A percentile compares a stretch with the other conserved stretches of the same genome.
Conservation (phyloP, 2,329 filamentous ascomycete genomes). For the Chaetomiaceae sp. region DNA sequence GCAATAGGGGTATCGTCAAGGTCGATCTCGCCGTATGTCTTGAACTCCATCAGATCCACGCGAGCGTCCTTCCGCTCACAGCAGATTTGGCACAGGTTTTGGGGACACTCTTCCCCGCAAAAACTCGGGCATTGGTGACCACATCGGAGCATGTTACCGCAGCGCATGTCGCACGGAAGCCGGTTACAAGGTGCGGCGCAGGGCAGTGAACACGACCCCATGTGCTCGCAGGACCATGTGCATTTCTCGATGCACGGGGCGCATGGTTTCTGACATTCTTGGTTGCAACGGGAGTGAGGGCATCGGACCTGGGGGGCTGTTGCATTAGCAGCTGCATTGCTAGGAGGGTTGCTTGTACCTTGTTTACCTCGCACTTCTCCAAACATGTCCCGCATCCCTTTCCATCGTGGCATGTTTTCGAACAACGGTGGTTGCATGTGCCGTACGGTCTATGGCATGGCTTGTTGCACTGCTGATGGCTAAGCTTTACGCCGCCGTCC, state of each 20-base stretch:
- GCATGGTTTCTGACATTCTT: slow-evolving; percentile 20
- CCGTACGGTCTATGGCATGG: slow-evolving; percentile 47
- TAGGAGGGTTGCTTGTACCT: slow-evolving; percentile 30
- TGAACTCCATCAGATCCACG: slow-evolving; percentile 55
- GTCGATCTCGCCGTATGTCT: slow-evolving; percentile 53
- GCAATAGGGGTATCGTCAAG: slow-evolving; percentile 58
- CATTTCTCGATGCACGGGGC: slow-evolving; percentile 23
- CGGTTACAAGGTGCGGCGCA: slow-evolving; percentile 66
- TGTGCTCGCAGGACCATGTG: slow-evolving; percentile 22
- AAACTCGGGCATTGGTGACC: slow-evolving; percentile 60
- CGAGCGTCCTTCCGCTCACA: slow-evolving; percentile 35
- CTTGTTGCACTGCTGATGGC: slow-evolving; percentile 47
- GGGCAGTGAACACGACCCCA: slow-evolving; percentile 43
- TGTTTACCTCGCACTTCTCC: slow-evolving; percentile 52
- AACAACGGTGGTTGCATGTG: slow-evolving; percentile 56
- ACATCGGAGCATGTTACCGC: slow-evolving; percentile 49
- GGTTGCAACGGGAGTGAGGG: slow-evolving; percentile 15
- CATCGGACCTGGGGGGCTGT: slow-evolving; percentile 13
- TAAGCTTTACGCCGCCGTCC: slow-evolving; percentile 28
- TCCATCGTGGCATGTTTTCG: slow-evolving; percentile 47
- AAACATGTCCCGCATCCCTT: slow-evolving; percentile 45
- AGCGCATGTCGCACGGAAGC: slow-evolving; percentile 60
- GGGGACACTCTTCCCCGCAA: slow-evolving; percentile 61
- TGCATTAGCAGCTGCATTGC: no score
- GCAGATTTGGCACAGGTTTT: slow-evolving; percentile 55